These are phyloP conservation scores for Candida broadrunensis DNA, from an alignment of 805 yeast genomes.

Conservation along the genomic window DNA sequence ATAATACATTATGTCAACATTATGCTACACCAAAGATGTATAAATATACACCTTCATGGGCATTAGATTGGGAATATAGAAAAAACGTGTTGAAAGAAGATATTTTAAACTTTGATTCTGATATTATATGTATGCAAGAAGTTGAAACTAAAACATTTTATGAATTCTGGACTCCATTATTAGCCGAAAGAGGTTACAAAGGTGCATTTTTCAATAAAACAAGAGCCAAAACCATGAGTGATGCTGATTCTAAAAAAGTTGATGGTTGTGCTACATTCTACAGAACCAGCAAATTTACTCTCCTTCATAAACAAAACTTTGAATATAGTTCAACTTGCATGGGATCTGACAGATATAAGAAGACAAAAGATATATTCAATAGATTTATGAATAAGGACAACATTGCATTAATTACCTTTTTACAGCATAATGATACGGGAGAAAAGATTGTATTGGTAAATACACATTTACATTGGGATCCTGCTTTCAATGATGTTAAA, in stretches of 20 bases:
- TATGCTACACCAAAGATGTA: conserved; percentile 92
- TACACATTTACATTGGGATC: conserved; percentile 99
- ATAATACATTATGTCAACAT: conserved; percentile 92
- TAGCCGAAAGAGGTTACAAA: conserved; percentile 72
- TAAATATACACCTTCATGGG: conserved; percentile 97
- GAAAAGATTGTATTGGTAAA: conserved; percentile 73
- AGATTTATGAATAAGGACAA: conserved; percentile 96
- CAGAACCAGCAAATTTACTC: conserved; percentile 62
- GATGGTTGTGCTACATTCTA: conserved; percentile 98
- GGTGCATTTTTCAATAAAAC: conserved; percentile 85
- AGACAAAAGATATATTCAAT: conserved; percentile 91
- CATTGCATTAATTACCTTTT: conserved; percentile 72
- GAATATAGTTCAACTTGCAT: conserved; percentile 83
- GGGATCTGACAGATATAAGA: conserved; percentile 81
- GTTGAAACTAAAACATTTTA: conserved; percentile 86
- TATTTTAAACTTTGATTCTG: conserved; percentile 61
- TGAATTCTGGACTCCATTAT: conserved; percentile 78
- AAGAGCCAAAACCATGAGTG: conserved; percentile 86
- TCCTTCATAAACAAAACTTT: conserved; percentile 66
- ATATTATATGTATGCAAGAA: conserved; percentile 90
- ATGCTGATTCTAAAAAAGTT: conserved; percentile 78
- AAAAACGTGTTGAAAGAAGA: conserved; percentile 73
- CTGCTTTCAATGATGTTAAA: conserved; percentile 92
- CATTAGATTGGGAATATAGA: conserved; percentile 89
- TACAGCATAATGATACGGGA: conserved; percentile 72